Conservation (phyloP, 1,284 basidiomycete species). For the Cystobasidiaceae sp. region DNA sequence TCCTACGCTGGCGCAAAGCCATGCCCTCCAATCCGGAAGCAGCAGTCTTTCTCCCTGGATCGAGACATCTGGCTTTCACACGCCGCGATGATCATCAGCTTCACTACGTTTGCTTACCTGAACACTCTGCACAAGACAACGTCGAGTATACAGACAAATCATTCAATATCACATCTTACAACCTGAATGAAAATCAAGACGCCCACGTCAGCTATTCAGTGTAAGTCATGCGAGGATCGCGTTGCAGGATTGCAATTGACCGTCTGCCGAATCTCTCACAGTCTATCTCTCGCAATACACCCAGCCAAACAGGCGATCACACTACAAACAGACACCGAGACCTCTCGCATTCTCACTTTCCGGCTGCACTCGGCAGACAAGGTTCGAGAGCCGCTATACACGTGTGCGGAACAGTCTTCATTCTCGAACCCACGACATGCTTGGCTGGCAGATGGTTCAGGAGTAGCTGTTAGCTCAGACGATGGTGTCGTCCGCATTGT, state of each 20-base stretch:
- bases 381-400: constrained; percentile 38
- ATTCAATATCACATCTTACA: constrained; percentile 22
- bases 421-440: constrained; percentile 39
- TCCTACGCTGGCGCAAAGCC: constrained; percentile 16
- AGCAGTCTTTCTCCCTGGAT: constrained; percentile 36
- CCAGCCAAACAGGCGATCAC: constrained; percentile 36
- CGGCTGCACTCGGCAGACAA: constrained; percentile 37
- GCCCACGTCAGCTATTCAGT: constrained; percentile 40
- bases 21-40: constrained; percentile 37
- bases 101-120: constrained; percentile 36
- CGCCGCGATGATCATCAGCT: constrained; percentile 40
- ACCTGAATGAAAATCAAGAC: constrained; percentile 41
- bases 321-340: constrained; percentile 40
- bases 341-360: constrained; percentile 38
- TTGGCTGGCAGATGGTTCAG: constrained; percentile 34
- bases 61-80: constrained; percentile 34
- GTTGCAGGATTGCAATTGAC: background rate
- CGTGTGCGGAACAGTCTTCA: constrained; percentile 35
- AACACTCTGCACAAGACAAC: background rate
- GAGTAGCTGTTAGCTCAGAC: constrained; percentile 39
- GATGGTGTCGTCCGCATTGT: constrained; percentile 41
- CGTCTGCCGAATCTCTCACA: background rate
- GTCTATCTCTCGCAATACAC: constrained; percentile 38
- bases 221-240: constrained; percentile 13
- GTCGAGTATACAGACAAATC: background rate